Conservation (phyloP, 2,329 filamentous ascomycete species). For the Gaeumannomyces sp. region DNA sequence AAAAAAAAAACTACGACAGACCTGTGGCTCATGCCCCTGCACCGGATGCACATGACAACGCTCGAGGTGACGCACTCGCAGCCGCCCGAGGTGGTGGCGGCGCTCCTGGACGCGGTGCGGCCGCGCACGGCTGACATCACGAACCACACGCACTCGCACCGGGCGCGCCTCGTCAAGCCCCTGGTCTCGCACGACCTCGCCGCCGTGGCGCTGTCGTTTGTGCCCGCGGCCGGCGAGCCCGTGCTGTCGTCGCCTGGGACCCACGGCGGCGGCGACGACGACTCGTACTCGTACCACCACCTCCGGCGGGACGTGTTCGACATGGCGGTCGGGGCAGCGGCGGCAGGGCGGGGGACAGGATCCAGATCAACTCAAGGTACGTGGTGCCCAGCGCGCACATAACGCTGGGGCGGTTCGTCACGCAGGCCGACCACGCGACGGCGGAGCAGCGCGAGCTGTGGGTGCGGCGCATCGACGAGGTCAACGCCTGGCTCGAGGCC, state of each 20-base stretch:
- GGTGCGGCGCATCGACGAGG: slow-evolving; percentile 63
- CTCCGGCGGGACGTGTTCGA: slow-evolving; percentile 72
- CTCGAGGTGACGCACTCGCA: slow-evolving; percentile 80
- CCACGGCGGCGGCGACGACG: slow-evolving; percentile 28
- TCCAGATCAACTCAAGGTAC: slow-evolving; percentile 73
- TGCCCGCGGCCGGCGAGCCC: slow-evolving; percentile 67
- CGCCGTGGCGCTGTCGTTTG: slow-evolving; percentile 79
- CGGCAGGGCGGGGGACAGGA: no score
- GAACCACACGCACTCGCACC: slow-evolving; percentile 57
- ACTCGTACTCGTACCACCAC: slow-evolving; percentile 83
- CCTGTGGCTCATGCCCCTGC: slow-evolving; percentile 79
- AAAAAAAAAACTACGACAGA: no score
- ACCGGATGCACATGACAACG: slow-evolving; percentile 76
- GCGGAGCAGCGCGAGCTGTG: slow-evolving; percentile 55
- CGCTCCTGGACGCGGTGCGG: slow-evolving; percentile 52
- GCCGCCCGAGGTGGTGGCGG: slow-evolving; percentile 60
- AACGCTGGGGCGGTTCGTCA: slow-evolving; percentile 77
- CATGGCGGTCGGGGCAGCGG: slow-evolving; percentile 51
- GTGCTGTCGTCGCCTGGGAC: slow-evolving; percentile 33
- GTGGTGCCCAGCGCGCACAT: slow-evolving; percentile 86
- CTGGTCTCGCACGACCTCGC: slow-evolving; percentile 78
- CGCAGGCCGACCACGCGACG: slow-evolving; percentile 55
- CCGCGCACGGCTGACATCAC: slow-evolving; percentile 53
- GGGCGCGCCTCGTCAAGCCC: slow-evolving; percentile 73
- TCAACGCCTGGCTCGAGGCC: slow-evolving; percentile 68